Conservation (phyloP, 2,329 filamentous ascomycete species). For the Chalaropsis thielavioides region DNA sequence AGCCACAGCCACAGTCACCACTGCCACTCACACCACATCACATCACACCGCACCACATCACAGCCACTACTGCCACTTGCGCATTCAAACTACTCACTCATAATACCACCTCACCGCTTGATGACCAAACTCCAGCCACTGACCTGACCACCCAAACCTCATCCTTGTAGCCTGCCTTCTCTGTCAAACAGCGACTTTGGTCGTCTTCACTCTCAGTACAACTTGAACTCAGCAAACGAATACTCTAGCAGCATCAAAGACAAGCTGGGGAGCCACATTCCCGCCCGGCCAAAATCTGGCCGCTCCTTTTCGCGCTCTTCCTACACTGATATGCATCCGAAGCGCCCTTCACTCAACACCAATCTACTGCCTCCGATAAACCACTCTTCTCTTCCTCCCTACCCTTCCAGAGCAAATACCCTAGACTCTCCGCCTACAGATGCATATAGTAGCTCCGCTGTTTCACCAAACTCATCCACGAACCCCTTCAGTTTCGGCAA, state of each 20-base stretch:
- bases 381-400: constrained; percentile 30
- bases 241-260: constrained; percentile 39
- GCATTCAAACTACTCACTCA: no score
- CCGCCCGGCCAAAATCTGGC: constrained; percentile 29
- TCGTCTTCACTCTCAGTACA: constrained; percentile 35
- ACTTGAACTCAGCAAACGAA: constrained; percentile 32
- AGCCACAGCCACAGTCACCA: no score
- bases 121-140: constrained; percentile 18
- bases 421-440: constrained; percentile 31
- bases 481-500: constrained; percentile 29
- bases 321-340: constrained; percentile 23
- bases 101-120: no score
- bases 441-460: constrained; percentile 33
- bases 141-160: constrained; percentile 20
- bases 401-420: constrained; percentile 26
- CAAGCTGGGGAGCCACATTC: constrained; percentile 36
- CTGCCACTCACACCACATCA: no score
- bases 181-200: constrained; percentile 30
- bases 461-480: constrained; percentile 32
- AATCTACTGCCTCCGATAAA: constrained; percentile 30
- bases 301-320: constrained; percentile 8
- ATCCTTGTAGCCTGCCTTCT: constrained; percentile 27
- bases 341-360: constrained; percentile 27
- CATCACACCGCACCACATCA: no score
- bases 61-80: no score